Base-by-base conservation (phyloP, 495 filamentous ascomycete genomes). In the Penicillium silybi region DNA sequence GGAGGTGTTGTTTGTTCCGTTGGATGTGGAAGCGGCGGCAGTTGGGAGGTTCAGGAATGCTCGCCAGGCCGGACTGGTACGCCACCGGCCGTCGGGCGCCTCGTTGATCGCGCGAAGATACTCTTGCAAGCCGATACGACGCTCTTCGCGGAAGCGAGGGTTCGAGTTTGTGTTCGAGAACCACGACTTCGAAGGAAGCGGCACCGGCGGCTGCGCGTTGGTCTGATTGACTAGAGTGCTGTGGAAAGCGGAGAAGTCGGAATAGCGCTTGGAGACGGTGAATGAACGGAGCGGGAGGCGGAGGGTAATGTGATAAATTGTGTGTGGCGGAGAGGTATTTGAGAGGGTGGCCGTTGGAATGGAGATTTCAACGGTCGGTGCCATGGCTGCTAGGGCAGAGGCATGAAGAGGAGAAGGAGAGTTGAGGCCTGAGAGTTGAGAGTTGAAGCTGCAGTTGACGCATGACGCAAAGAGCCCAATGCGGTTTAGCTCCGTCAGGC, bases 201-300 rank as follows among this genome's bases (percentile, higher is more conserved):
- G 72, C 9, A 70, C 68, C 22, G 92, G 86, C 0, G 86, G 86
- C 10, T 79, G 58, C 13, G 71, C 34, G 66, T 83, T 83, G 43
- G 85, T 82, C 58, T 85, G 76, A 50, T 79, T 70, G 58, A 74
- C 75, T 8, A 98, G 82, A 20, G 80, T 58, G n/a, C 66, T 59
- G 75, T 98, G 84, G 50, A 98, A 85, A 52, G 80, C 66, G 41
- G 77, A 72, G 72, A 98, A 97, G 67, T 97, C 95, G 48, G 86
- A 92, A 80, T 97, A 98, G 60, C 93, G 90, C 71, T 97, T 97
- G 54, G 86, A 83, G 53, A 96, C 78, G 62, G 85, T 87, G 65
- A 90, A 89, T 46, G 89, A 90, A 52, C 90, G 87, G 46, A 98
- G 83, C 8, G 93, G 91, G 4, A 92, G 84, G 52, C 88, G 86